phyloP scores from a whole-genome alignment of 805 yeast genomes.

The Candida silvicultrix region DNA sequence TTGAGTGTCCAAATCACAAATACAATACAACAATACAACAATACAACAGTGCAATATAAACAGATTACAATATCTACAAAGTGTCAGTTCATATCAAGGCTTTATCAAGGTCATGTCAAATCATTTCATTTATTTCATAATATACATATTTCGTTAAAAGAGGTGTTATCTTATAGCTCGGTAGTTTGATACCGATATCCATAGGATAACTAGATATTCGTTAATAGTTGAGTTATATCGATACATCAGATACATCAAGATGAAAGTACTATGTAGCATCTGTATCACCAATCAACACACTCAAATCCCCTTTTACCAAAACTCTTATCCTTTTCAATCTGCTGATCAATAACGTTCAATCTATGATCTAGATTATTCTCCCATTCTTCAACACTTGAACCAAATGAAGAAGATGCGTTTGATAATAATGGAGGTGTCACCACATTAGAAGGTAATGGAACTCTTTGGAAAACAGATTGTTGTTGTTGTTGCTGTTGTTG shows the following conservation, averaged over 20 bases:
- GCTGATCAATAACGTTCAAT: slow-evolving; percentile 26
- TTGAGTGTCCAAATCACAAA: background rate
- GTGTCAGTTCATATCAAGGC: too few relatives aligned
- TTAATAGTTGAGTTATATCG: too few relatives aligned
- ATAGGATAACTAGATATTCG: too few relatives aligned
- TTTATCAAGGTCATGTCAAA: too few relatives aligned
- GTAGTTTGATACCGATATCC: too few relatives aligned
- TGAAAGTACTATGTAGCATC: too few relatives aligned
- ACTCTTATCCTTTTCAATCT: slow-evolving; percentile 12
- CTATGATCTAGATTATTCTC: slow-evolving; percentile 29
- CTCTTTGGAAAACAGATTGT: slow-evolving; percentile 25
- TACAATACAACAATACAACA: too few relatives aligned
- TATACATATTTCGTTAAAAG: too few relatives aligned
- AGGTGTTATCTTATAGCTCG: too few relatives aligned
- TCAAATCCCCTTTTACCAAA: slow-evolving; percentile 21
- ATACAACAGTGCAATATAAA: too few relatives aligned
- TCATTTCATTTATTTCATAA: background rate
- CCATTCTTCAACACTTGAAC: slow-evolving; percentile 34
- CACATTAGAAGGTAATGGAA: slow-evolving; percentile 27
- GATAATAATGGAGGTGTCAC: slow-evolving; percentile 29
- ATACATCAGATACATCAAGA: too few relatives aligned
- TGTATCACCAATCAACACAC: slow-evolving; percentile 10
- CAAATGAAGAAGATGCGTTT: slow-evolving; percentile 26
- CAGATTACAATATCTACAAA: too few relatives aligned
- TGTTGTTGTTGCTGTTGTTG: slow-evolving; percentile 12